Evolutionary conservation across 169 alveolate species (phyloP).

Genomic region (Perkinsus chesapeaki): DNA sequence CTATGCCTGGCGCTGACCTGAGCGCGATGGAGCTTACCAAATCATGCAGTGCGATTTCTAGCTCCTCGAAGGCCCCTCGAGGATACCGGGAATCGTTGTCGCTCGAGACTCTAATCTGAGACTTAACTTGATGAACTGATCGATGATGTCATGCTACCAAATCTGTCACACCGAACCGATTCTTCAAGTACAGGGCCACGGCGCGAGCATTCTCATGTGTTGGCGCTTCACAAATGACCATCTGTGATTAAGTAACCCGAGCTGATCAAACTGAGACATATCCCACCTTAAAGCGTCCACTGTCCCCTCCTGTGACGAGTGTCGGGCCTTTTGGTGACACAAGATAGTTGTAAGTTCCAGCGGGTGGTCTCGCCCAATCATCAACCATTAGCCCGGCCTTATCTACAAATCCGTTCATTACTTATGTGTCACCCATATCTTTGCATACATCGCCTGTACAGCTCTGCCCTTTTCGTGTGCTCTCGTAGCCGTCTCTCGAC

Average conservation of each 20-base stretch:
- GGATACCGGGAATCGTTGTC: not conserved
- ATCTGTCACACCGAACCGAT: not conserved
- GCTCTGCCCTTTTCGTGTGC: not conserved
- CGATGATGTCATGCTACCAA: not conserved
- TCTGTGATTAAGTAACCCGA: not conserved
- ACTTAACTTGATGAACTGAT: not conserved
- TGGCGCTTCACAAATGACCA: not conserved
- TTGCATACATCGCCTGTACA: not conserved
- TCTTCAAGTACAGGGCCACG: not conserved
- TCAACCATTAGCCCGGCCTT: not conserved
- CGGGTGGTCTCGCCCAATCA: not conserved
- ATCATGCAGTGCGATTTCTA: not conserved
- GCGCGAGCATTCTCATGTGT: not conserved
- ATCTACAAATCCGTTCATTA: not conserved
- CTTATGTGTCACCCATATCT: not conserved
- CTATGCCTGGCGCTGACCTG: not conserved
- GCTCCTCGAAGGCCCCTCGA: not conserved
- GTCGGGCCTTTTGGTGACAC: not conserved
- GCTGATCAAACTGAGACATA: not conserved
- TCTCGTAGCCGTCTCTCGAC: not conserved
- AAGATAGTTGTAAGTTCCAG: not conserved
- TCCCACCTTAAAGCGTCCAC: not conserved
- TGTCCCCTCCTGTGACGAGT: not conserved
- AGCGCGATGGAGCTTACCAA: not conserved
- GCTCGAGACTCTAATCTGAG: not conserved